Evolutionary conservation across 495 filamentous ascomycete genomes (phyloP), one percentile per base, ranked within the genome.

Genomic region (Podospora tetraspora): DNA sequence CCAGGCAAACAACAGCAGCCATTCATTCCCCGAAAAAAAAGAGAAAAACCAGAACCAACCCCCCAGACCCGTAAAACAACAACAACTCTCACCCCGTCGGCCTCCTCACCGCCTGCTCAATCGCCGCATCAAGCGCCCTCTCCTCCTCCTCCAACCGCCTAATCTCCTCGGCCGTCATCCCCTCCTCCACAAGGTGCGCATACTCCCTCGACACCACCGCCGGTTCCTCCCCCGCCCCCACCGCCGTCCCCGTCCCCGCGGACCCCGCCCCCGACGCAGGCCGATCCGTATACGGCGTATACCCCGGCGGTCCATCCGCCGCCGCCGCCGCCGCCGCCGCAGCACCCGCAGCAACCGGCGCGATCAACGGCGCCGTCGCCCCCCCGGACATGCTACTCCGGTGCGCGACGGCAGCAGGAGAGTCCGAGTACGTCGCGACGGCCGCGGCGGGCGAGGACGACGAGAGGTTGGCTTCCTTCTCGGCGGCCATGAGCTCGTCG

Each of bases 91-190:
- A 52, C 43, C n/a, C 70, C 70, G 59, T 29, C 27, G 65, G 57
- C 58, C 57, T 66, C 30, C 77, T 73, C 11, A 75, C 77, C 1
- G 77, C 77, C 16, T 78, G 72, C 69, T 82, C 79, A 69, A 84
- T 84, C n/a, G 79, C 81, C 24, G 75, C 79, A 63, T 84, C 82
- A 29, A 84, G 70, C 63, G 81, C 77, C 59, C 81, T 66, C 73
- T 84, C 82, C 65, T 84, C 82, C 64, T 84, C 82, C 64, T 84
- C 82, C 29, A 84, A 57, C 72, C 80, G 63, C 32, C 77, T 70
- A 24, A 84, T 80, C 68, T 84, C 79, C 3, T 80, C 81, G 27
- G 77, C 78, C 61, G 82, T 84, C 82, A 84, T 84, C 64, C 80
- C 82, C 56, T 83, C 81, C 68, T 84, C 82, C 27, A 84, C 78